Evolutionary conservation across 1,139 yeast genomes (phyloP).

Genomic region (Williopsis jadinii): DNA sequence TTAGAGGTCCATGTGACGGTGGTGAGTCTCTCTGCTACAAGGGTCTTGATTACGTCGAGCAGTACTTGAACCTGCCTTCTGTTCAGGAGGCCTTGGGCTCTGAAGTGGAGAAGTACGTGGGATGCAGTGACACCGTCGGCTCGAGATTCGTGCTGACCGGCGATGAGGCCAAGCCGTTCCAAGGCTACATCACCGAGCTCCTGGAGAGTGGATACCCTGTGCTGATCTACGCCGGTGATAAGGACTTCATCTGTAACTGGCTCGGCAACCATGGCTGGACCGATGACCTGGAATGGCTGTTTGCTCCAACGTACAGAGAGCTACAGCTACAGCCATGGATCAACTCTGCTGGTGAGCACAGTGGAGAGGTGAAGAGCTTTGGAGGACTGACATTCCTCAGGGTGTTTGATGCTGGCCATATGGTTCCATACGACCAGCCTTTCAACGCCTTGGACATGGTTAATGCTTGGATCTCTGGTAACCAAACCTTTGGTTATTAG

Average conservation of each 20-base stretch:
- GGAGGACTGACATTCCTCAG: constrained; percentile 50
- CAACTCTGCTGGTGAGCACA: constrained; percentile 29
- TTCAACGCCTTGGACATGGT: constrained; percentile 61
- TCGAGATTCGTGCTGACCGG: constrained; percentile 49
- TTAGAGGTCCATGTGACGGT: constrained; percentile 51
- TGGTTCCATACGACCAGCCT: constrained; percentile 77
- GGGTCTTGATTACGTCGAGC: constrained; percentile 46
- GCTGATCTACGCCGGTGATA: constrained; percentile 82
- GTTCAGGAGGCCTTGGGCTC: constrained; percentile 61
- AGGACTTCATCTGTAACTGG: constrained; percentile 89
- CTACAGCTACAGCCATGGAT: constrained; percentile 36
- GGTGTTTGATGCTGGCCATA: constrained; percentile 57
- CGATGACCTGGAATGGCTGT: constrained; percentile 57
- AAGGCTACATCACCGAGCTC: constrained; percentile 49
- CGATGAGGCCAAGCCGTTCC: constrained; percentile 63
- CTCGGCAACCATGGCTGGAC: constrained; percentile 81
- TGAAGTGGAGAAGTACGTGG: constrained; percentile 44
- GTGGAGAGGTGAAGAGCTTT: constrained; percentile 47
- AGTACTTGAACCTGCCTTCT: constrained; percentile 50
- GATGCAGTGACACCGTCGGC: constrained; percentile 53
- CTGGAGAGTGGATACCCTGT: constrained; percentile 62
- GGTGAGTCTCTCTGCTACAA: constrained; percentile 50
- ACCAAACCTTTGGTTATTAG: constrained; percentile 25
- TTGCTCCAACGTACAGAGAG: constrained; percentile 34
- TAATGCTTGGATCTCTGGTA: constrained; percentile 59